phyloP scores from a whole-genome alignment of 257 asterid species.

The Jaltomata sinuosa region DNA sequence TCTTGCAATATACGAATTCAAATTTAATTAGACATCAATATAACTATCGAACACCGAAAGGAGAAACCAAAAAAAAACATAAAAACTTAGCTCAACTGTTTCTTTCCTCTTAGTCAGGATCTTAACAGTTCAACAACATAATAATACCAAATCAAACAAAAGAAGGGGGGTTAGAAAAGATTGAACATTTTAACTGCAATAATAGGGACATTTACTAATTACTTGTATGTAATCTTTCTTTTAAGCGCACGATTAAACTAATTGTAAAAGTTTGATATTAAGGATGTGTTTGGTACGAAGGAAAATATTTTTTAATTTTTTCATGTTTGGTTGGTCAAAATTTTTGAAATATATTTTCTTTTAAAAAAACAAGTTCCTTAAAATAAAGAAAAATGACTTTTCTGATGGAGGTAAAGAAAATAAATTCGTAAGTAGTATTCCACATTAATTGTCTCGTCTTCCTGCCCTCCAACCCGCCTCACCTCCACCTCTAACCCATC shows the following conservation, averaged over 20 bases:
- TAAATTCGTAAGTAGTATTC: no score
- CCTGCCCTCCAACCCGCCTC: no score
- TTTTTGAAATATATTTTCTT: no score
- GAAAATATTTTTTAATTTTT: no score
- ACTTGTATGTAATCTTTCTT: background rate
- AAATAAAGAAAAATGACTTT: no score
- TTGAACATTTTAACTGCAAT: background rate
- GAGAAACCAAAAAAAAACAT: background rate
- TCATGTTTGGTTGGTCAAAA: no score
- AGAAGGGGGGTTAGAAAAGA: background rate
- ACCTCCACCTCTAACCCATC: no score
- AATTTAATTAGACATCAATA: background rate
- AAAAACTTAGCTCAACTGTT: background rate
- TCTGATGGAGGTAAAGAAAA: no score
- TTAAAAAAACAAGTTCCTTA: no score
- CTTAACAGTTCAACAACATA: background rate
- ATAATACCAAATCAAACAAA: background rate
- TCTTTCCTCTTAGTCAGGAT: background rate
- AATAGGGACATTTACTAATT: background rate
- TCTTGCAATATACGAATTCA: no score
- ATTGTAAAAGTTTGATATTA: background rate
- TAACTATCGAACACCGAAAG: rapidly evolving
- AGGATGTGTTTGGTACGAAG: no score
- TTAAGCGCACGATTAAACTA: background rate
- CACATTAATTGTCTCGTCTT: no score